A percentile compares a stretch with the other conserved stretches of the same genome.
Conservation (phyloP, 2,329 filamentous ascomycete genomes). For the Amphichorda felina region DNA sequence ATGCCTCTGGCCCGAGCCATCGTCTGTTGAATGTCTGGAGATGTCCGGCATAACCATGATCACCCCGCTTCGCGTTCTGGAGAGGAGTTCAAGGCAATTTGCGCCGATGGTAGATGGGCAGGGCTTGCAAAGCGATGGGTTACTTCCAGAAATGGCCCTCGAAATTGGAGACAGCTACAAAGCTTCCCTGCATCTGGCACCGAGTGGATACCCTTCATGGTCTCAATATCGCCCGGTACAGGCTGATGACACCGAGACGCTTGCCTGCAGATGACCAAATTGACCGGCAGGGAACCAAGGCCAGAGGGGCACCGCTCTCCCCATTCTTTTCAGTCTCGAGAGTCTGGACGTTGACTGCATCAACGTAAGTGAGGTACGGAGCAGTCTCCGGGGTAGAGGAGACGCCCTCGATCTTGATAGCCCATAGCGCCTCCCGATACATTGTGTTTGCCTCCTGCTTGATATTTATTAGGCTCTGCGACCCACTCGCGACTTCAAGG, state of each 20-base stretch:
- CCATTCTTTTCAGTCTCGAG: constrained; percentile 8
- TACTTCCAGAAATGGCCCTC: no score
- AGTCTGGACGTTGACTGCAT: constrained; percentile 5
- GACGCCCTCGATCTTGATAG: constrained; percentile 7
- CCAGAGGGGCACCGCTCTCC: constrained; percentile 5
- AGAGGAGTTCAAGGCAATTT: no score
- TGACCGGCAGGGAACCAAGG: constrained; percentile 22
- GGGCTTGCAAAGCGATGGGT: no score
- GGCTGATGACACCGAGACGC: constrained; percentile 18
- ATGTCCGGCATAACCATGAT: no score
- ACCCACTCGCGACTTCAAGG: background rate
- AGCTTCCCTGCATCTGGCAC: background rate
- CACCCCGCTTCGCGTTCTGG: no score
- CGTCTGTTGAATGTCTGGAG: no score
- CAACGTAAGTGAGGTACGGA: constrained; percentile 3
- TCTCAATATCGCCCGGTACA: constrained; percentile 11
- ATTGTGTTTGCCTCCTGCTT: background rate
- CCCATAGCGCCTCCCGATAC: constrained; percentile 9
- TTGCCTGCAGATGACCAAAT: constrained; percentile 20
- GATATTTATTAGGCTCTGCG: background rate
- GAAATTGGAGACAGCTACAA: no score
- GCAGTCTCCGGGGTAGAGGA: background rate
- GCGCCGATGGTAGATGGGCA: no score
- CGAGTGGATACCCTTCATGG: background rate
- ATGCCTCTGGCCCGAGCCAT: no score